These are phyloP conservation scores for Cercospora sp. DNA, from an alignment of 2,329 filamentous ascomycete species.

Conservation along the genomic window DNA sequence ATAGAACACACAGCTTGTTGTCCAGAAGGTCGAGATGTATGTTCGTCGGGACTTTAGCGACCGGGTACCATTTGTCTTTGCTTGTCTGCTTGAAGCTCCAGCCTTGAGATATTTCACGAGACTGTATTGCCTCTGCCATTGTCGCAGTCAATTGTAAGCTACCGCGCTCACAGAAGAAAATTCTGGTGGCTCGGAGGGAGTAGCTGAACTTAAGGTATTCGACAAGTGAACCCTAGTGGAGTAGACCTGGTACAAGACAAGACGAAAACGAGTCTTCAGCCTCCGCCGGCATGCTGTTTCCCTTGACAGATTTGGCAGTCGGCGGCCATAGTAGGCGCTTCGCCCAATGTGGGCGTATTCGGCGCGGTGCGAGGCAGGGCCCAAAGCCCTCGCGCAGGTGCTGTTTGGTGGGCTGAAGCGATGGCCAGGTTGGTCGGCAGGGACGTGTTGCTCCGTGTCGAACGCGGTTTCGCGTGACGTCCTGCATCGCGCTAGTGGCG, in stretches of 20 bases:
- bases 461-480: conserved; percentile 13
- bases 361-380: neutral
- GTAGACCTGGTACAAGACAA: neutral
- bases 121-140: conserved; percentile 23
- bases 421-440: neutral
- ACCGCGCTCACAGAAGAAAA: neutral
- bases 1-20: conserved; percentile 45
- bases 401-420: neutral
- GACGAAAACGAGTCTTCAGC: neutral
- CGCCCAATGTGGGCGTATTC: neutral
- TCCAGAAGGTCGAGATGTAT: conserved; percentile 52
- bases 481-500: neutral
- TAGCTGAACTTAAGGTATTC: neutral
- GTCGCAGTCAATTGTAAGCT: neutral
- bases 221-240: neutral
- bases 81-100: conserved; percentile 52
- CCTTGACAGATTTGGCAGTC: conserved; percentile 18
- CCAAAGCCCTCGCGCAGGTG: neutral
- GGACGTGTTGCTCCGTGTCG: conserved; percentile 14
- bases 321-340: neutral
- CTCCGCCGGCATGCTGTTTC: conserved; percentile 11
- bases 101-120: conserved; percentile 41
- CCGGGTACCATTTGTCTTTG: conserved; percentile 46
- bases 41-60: conserved; percentile 50
- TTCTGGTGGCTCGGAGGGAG: neutral